phyloP scores from a whole-genome alignment of 371 early-diverging fungal species.

The Apophysomyces variabilis region DNA sequence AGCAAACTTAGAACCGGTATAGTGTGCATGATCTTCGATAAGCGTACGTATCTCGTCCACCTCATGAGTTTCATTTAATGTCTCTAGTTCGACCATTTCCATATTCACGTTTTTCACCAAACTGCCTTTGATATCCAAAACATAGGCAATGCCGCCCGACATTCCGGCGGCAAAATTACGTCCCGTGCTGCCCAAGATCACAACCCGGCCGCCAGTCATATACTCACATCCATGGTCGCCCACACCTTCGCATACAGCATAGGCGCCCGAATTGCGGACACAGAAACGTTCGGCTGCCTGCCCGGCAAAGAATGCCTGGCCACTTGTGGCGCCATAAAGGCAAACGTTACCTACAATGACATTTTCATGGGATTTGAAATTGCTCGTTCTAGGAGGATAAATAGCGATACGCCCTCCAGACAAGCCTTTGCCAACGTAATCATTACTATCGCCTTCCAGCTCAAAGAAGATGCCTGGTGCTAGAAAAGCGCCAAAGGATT shows the following conservation, averaged over 20 bases:
- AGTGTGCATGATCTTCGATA: constrained; percentile 80
- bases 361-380: constrained; percentile 81
- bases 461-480: constrained; percentile 85
- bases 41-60: constrained; percentile 73
- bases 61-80: constrained; percentile 79
- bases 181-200: constrained; percentile 85
- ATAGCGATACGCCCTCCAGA: constrained; percentile 89
- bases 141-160: constrained; percentile 94
- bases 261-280: constrained; percentile 94
- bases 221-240: constrained; percentile 98
- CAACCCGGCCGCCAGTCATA: constrained; percentile 94
- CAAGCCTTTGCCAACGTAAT: constrained; percentile 96
- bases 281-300: constrained; percentile 96
- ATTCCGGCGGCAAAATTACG: constrained; percentile 96
- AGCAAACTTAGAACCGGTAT: constrained; percentile 84
- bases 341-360: constrained; percentile 94
- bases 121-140: constrained; percentile 65
- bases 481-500: constrained; percentile 92
- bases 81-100: constrained; percentile 90
- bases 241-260: constrained; percentile 92
- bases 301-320: constrained; percentile 88
- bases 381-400: constrained; percentile 78
- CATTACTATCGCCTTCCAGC: constrained; percentile 95
- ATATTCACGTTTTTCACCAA: constrained; percentile 78
- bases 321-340: constrained; percentile 92